These are phyloP conservation scores for Ascoidea tarda DNA, from an alignment of 805 yeast species.

Conservation along the genomic window DNA sequence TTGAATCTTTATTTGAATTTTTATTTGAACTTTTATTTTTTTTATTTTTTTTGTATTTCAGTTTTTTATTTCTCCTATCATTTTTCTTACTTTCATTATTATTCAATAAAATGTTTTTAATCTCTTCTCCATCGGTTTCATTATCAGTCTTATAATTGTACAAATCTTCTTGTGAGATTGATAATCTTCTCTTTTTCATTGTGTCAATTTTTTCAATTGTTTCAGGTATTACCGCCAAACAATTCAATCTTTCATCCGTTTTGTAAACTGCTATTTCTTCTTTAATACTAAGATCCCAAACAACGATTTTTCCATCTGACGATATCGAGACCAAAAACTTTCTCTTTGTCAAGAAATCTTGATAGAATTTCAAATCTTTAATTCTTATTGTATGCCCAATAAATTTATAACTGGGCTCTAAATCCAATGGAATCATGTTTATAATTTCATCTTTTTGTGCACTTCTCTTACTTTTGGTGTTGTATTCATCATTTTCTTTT, in stretches of 20 bases:
- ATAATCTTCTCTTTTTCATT: slow-evolving; percentile 42
- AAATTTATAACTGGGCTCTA: slow-evolving; percentile 40
- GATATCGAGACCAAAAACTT: slow-evolving; percentile 66
- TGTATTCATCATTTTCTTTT: slow-evolving; percentile 15
- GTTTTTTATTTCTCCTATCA: slow-evolving; percentile 25
- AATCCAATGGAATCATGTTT: slow-evolving; percentile 14
- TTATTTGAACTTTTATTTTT: too few relatives aligned
- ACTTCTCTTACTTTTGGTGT: too few relatives aligned
- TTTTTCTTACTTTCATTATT: slow-evolving; percentile 19
- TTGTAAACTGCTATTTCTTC: slow-evolving; percentile 87
- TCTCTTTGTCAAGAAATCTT: slow-evolving; percentile 16
- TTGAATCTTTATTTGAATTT: too few relatives aligned
- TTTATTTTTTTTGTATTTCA: too few relatives aligned
- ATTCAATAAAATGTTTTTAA: slow-evolving; percentile 44
- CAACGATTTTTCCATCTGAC: slow-evolving; percentile 86
- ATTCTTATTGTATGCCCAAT: slow-evolving; percentile 80
- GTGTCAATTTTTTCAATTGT: slow-evolving; percentile 57
- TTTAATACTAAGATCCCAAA: slow-evolving; percentile 57
- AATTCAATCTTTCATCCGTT: slow-evolving; percentile 82
- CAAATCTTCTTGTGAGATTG: slow-evolving; percentile 32
- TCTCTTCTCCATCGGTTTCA: slow-evolving; percentile 61
- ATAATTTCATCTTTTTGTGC: slow-evolving; percentile 5
- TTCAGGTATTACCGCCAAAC: slow-evolving; percentile 68
- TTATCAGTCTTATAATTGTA: slow-evolving; percentile 56
- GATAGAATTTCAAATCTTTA: slow-evolving; percentile 54